These are phyloP conservation scores for Medicago ruthenica DNA, from an alignment of 306 rosid genomes.

Conservation along the genomic window DNA sequence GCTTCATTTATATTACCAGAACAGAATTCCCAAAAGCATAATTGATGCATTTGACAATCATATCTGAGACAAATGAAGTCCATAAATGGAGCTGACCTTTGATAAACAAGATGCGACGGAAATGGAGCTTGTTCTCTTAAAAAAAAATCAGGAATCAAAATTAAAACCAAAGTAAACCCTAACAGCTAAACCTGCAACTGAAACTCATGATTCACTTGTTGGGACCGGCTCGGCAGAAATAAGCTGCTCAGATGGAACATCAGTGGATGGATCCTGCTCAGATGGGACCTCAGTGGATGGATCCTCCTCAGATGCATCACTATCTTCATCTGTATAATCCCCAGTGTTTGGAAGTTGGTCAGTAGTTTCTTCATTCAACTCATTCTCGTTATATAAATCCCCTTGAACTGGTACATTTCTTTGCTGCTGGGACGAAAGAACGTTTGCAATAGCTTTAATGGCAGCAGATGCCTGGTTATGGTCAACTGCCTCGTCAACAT, in stretches of 20 bases:
- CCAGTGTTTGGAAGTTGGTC: slow-evolving; percentile 39
- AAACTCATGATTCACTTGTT: slow-evolving; percentile 31
- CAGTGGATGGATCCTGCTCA: slow-evolving; percentile 33
- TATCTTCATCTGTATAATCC: slow-evolving; percentile 13
- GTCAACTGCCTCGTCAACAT: slow-evolving; percentile 50
- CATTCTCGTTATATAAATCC: slow-evolving; percentile 71
- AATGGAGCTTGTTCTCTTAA: slow-evolving; percentile 21
- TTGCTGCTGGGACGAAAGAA: slow-evolving; percentile 82
- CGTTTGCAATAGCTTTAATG: slow-evolving; percentile 75
- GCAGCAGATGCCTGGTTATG: slow-evolving; percentile 73
- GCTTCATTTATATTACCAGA: neutral
- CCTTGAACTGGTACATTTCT: slow-evolving; percentile 74
- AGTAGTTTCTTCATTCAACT: slow-evolving; percentile 57
- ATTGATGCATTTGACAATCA: slow-evolving; percentile 24
- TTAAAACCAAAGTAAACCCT: neutral
- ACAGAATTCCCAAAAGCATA: slow-evolving; percentile 5
- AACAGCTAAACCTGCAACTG: neutral
- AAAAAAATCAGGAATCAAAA: neutral
- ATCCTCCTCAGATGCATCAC: slow-evolving; percentile 2
- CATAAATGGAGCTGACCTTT: slow-evolving; percentile 2
- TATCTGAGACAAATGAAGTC: neutral
- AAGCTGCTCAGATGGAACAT: slow-evolving; percentile 33
- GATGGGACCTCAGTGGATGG: slow-evolving; percentile 21
- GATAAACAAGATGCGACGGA: neutral
- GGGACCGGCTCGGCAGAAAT: slow-evolving; percentile 19